phyloP scores from a whole-genome alignment of 2,329 filamentous ascomycete genomes.

The Fusarium sterilihyphosum region DNA sequence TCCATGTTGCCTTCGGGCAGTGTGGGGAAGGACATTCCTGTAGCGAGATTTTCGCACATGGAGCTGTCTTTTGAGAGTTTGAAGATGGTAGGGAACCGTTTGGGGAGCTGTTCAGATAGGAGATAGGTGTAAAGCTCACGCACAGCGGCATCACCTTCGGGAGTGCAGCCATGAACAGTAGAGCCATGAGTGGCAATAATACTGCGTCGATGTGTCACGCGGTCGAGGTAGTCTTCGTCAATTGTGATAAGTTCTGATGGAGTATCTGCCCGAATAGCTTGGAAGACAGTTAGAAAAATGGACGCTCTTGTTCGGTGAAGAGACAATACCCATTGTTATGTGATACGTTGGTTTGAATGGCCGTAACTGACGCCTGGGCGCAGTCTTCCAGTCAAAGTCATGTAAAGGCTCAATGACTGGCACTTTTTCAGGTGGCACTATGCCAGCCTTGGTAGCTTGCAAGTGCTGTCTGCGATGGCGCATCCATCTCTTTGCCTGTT shows the following conservation, averaged over 20 bases:
- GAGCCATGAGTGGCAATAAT: constrained; percentile 46
- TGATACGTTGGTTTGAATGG: constrained; percentile 32
- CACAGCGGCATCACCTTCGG: constrained; percentile 54
- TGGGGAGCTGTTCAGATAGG: constrained; percentile 57
- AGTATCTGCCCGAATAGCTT: constrained; percentile 54
- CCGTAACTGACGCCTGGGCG: constrained; percentile 1
- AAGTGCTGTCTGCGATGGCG: constrained; percentile 12
- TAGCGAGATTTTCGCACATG: constrained; percentile 54
- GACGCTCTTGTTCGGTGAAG: accelerated
- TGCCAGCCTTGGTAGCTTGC: not conserved
- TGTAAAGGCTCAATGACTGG: constrained; percentile 1
- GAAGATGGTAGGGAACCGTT: constrained; percentile 61
- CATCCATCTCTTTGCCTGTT: constrained; percentile 36
- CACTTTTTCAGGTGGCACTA: constrained; percentile 1
- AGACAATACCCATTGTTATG: constrained; percentile 25
- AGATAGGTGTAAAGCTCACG: constrained; percentile 61
- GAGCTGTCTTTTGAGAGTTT: constrained; percentile 45
- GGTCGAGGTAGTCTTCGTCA: constrained; percentile 60
- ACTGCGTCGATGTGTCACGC: constrained; percentile 52
- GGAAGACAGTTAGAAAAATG: not conserved
- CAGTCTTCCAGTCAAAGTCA: constrained; percentile 27
- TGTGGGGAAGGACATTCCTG: constrained; percentile 43
- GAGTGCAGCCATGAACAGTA: constrained; percentile 55
- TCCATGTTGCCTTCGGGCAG: not conserved
- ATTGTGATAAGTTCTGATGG: constrained; percentile 63